Base-by-base conservation (phyloP, 1,284 basidiomycete genomes). In the Gymnopus androsaceus region DNA sequence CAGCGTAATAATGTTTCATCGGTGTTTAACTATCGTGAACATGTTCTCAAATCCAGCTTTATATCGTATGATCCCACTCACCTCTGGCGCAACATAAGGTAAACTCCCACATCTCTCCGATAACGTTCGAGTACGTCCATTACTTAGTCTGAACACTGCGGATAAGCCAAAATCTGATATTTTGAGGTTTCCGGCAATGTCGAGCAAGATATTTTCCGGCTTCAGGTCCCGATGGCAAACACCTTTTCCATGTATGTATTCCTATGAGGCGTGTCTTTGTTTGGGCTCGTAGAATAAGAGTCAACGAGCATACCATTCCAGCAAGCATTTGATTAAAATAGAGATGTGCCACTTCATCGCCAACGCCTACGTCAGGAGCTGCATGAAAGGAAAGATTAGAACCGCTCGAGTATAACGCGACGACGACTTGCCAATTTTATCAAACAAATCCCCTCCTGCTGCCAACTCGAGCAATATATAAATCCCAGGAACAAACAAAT, bases 181-280 rank as follows among this genome's bases (percentile, higher is more conserved):
- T 68, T 98, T 98, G 64, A 98, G 83, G 25, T 77, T 78, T 33
- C 90, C 92, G 11, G 88, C 84, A 0, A 81, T 81, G 57, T 94
- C 90, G 2, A 97, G 82, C 2, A 97, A 80, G 2, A 97, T 69
- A 65, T 99, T 99, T 70, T 98, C 96, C 0, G 96, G 96, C 70
- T 99, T 99, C 55, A 99, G 82, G 66, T 99, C 96, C 37, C 96
- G 86, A 69, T 99, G 96, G 64, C 92, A 95, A 31, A 98, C 92
- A 41, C 95, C 96, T 75, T 94, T 87, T 4, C 71, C 72, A 67
- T 99, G 96, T 56, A 98, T 90, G 72, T 89, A 94, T 49, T 81
- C 74, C 87, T 96, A 15, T 34, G 19, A 27, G 8, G n/a, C n/a
- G 28, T 25, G 33, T 7, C 17, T 12, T 14, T 27, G 14, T 3